A percentile compares a stretch with the other conserved stretches of the same genome.
Evolutionary conservation across 495 filamentous ascomycete species (phyloP).

Genomic region (Chaetomium tenue): DNA sequence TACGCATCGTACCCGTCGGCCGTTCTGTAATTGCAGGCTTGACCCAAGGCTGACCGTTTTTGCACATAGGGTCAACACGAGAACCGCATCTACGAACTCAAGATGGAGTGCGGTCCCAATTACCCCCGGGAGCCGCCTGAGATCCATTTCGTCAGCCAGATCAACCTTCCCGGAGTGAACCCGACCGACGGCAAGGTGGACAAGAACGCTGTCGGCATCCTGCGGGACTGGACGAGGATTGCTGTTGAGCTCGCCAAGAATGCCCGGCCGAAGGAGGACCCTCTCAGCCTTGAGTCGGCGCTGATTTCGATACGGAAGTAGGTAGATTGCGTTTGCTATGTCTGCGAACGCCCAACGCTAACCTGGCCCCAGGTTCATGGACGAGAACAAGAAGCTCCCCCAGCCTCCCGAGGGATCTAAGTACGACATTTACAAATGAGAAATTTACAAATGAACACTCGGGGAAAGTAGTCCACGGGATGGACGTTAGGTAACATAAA

Average conservation of each 20-base stretch:
- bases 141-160: conserved; percentile 85
- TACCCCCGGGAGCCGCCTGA: conserved; percentile 88
- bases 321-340: neutral
- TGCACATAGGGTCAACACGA: conserved; percentile 79
- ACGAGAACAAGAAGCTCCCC: conserved; percentile 91
- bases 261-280: conserved; percentile 39
- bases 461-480: neutral
- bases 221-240: conserved; percentile 85
- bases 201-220: conserved; percentile 72
- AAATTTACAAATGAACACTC: conserved; percentile 32
- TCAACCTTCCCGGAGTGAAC: conserved; percentile 94
- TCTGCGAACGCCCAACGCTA: conserved; percentile 16
- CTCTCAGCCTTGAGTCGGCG: conserved; percentile 56
- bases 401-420: conserved; percentile 88
- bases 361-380: conserved; percentile 73
- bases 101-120: conserved; percentile 88
- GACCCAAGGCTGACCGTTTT: conserved; percentile 17
- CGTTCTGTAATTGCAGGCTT: neutral
- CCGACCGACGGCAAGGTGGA: conserved; percentile 78
- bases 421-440: conserved; percentile 48
- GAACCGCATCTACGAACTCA: conserved; percentile 96
- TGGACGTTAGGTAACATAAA: neutral
- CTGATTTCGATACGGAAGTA: conserved; percentile 35
- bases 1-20: conserved; percentile 37
- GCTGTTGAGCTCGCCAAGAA: conserved; percentile 69